These are phyloP conservation scores for Fusarium citri DNA, from an alignment of 2,329 filamentous ascomycete genomes.

Conservation along the genomic window DNA sequence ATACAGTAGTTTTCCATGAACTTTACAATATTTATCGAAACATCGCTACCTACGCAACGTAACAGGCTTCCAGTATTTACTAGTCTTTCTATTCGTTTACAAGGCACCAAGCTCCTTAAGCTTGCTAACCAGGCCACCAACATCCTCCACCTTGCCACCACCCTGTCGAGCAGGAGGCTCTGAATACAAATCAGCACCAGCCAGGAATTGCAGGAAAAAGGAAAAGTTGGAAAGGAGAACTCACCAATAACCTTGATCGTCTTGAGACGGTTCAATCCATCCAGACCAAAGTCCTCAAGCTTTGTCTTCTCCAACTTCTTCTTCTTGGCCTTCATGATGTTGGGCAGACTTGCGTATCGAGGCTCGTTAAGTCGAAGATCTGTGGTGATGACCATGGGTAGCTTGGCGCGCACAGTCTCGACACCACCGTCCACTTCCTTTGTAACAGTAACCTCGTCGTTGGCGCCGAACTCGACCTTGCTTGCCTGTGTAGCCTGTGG, in stretches of 20 bases:
- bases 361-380: constrained; percentile 96
- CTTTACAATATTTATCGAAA: not conserved
- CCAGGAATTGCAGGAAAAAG: not conserved
- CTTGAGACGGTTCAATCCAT: constrained; percentile 82
- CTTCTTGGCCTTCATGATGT: constrained; percentile 99
- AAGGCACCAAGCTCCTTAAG: constrained; percentile 96
- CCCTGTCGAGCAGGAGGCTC: constrained; percentile 91
- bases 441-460: constrained; percentile 79
- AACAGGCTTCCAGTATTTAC: constrained; percentile 1
- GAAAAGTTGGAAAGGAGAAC: constrained; percentile 47
- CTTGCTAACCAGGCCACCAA: constrained; percentile 92
- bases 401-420: constrained; percentile 85
- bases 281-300: constrained; percentile 82
- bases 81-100: constrained; percentile 56
- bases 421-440: constrained; percentile 96
- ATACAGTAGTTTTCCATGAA: not conserved
- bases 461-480: constrained; percentile 80
- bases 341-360: constrained; percentile 92
- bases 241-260: constrained; percentile 86
- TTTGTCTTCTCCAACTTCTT: constrained; percentile 96
- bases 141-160: constrained; percentile 96
- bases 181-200: constrained; percentile 49
- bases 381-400: constrained; percentile 95
- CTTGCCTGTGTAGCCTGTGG: constrained; percentile 93
- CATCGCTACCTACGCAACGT: not conserved